These are phyloP conservation scores for Hyparrhenia diplandra DNA, from an alignment of 176 grass and related monocot species.

Conservation along the genomic window DNA sequence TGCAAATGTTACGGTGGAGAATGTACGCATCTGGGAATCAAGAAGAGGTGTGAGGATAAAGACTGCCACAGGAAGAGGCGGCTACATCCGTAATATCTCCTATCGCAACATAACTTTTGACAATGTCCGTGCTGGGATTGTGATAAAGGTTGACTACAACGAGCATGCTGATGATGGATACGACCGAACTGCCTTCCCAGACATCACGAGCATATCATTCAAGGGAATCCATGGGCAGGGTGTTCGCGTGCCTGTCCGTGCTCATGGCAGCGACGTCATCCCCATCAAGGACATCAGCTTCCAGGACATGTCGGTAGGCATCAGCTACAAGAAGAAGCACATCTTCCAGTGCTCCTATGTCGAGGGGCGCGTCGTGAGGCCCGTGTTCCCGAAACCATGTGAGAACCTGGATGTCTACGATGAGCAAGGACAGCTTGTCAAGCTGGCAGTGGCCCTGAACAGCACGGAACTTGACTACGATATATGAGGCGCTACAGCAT, in stretches of 20 bases:
- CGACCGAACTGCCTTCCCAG: slow-evolving; percentile 53
- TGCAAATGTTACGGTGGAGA: slow-evolving; percentile 72
- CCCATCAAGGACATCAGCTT: slow-evolving; percentile 70
- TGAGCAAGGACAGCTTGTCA: slow-evolving; percentile 56
- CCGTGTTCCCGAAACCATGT: slow-evolving; percentile 75
- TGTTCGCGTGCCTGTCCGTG: slow-evolving; percentile 84
- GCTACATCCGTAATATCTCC: slow-evolving; percentile 63
- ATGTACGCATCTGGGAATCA: slow-evolving; percentile 68
- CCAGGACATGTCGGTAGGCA: slow-evolving; percentile 67
- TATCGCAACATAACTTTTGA: slow-evolving; percentile 73
- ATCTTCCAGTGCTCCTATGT: slow-evolving; percentile 93
- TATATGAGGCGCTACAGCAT: slow-evolving; percentile 44
- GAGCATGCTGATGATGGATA: slow-evolving; percentile 86
- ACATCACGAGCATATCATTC: slow-evolving; percentile 64
- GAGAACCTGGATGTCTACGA: slow-evolving; percentile 68
- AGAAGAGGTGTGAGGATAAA: slow-evolving; percentile 80
- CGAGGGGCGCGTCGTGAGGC: slow-evolving; percentile 48
- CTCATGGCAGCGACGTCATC: slow-evolving; percentile 76
- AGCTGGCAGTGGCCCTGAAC: slow-evolving; percentile 33
- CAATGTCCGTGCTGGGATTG: slow-evolving; percentile 61
- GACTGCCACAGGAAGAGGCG: slow-evolving; percentile 73
- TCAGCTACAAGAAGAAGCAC: slow-evolving; percentile 97
- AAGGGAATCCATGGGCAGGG: slow-evolving; percentile 61
- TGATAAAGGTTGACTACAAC: slow-evolving; percentile 82
- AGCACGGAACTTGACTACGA: slow-evolving; percentile 79